Evolutionary conservation across 164 flowering plant genomes (phyloP), one percentile per base, ranked within the genome.

Genomic region (Paratinospora sagittata): DNA sequence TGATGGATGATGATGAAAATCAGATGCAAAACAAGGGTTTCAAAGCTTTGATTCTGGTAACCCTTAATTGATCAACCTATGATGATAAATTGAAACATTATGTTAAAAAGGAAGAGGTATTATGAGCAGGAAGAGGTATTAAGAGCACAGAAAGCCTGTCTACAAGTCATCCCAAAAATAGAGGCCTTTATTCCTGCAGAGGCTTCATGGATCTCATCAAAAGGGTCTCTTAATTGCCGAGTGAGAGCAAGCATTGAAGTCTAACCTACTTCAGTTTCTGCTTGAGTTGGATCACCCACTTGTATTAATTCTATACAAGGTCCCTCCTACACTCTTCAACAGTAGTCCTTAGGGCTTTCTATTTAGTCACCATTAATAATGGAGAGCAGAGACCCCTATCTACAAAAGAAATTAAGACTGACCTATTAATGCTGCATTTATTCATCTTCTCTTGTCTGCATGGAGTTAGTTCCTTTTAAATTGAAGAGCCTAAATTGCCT

Each of bases 381-480:
- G 61, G 61, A 55, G 21, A 55, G 61, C 9, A n/a, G 61, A 55
- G 61, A 55, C 61, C 61, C 61, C 17, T 55, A 55, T 19, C 61
- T 55, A 55, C 61, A 55, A 55, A 55, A 55, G 61, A 55, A 55
- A 55, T 55, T 55, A 55, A 55, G 61, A n/a, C 61, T 55, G 61
- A 55, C 61, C 24, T 55, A 19, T 55, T 55, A 55, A 55, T 55
- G 61, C 24, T 8, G 61, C 61, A 55, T 55, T 55, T 55, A 55
- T 21, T 55, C 61, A n/a, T 55, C 61, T 55, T 21, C 61, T 55
- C 61, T 6, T 55, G 24, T 55, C 61, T 55, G 61, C 61, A 55
- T 55, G 61, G 24, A 55, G 61, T 55, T 19, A 55, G 61, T 55
- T 55, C 61, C 61, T n/a, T 55, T 19, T 19, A 55, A 55, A 55